Evolutionary conservation across 345 rosid genomes (phyloP).

Genomic region (Arabis alpina): DNA sequence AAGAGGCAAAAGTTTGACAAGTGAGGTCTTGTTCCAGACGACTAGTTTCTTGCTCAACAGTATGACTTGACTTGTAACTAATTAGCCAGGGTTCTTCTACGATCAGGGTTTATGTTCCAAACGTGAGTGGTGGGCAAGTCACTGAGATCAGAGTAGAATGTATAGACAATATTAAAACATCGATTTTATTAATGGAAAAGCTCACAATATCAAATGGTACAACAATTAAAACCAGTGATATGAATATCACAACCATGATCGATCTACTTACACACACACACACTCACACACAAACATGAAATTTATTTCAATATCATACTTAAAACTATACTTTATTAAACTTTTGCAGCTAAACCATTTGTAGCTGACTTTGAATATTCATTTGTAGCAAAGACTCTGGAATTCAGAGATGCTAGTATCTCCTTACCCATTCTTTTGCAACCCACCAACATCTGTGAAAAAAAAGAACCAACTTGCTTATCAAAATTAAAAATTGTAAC

Average conservation of each 20-base stretch:
- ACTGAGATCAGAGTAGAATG: too few species aligned
- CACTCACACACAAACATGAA: neutral
- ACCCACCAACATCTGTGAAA: constrained; percentile 14
- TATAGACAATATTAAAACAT: neutral
- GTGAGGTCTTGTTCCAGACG: constrained; percentile 45
- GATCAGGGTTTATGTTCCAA: too few species aligned
- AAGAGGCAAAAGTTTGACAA: constrained; percentile 64
- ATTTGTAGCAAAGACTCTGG: neutral
- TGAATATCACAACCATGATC: neutral
- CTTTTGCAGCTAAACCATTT: neutral
- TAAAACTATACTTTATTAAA: neutral
- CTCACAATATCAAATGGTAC: neutral
- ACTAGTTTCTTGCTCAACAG: neutral
- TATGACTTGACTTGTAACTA: too few species aligned
- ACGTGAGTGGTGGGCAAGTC: too few species aligned
- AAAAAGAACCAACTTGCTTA: neutral
- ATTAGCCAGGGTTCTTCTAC: too few species aligned
- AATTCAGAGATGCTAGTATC: constrained; percentile 17
- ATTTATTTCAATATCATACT: neutral
- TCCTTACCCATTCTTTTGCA: constrained; percentile 27
- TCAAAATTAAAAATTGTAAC: neutral
- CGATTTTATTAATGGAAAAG: neutral
- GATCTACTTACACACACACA: neutral
- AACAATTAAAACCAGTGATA: neutral
- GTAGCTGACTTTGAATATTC: neutral